phyloP scores from a whole-genome alignment of 495 filamentous ascomycete genomes.

The Talaromyces borbonicus region DNA sequence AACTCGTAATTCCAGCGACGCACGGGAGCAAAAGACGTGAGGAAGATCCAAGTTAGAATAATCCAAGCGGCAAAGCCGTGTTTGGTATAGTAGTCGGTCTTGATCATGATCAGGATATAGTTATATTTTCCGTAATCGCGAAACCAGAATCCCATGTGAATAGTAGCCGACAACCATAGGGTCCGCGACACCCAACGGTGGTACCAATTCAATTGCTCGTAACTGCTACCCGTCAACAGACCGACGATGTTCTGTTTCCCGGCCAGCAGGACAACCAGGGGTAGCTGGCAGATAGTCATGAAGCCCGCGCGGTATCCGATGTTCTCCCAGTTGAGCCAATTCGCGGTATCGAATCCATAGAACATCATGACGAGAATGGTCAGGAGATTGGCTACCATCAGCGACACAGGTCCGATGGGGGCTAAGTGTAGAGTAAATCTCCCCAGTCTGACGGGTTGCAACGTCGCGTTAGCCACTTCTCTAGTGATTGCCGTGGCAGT shows the following conservation, averaged over 20 bases:
- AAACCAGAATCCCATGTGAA: constrained; percentile 69
- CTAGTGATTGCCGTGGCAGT: constrained; percentile 58
- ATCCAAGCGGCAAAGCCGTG: constrained; percentile 67
- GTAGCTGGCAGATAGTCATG: constrained; percentile 72
- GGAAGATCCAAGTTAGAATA: constrained; percentile 59
- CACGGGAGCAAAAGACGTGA: constrained; percentile 59
- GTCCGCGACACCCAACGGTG: constrained; percentile 73
- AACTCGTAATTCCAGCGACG: constrained; percentile 65
- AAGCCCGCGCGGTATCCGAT: constrained; percentile 70
- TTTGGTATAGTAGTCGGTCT: constrained; percentile 52
- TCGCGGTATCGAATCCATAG: constrained; percentile 28
- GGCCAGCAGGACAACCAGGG: constrained; percentile 67
- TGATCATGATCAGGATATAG: constrained; percentile 51
- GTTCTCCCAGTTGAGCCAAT: constrained; percentile 49
- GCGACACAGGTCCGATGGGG: constrained; percentile 25
- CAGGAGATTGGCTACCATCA: constrained; percentile 31
- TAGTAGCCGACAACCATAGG: constrained; percentile 61
- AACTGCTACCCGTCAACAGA: constrained; percentile 53
- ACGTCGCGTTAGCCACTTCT: constrained; percentile 56
- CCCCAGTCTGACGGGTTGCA: constrained; percentile 40
- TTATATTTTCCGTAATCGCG: constrained; percentile 55
- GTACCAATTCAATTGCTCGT: constrained; percentile 75
- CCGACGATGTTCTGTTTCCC: constrained; percentile 72
- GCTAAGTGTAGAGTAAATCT: constrained; percentile 37
- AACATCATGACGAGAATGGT: constrained; percentile 32